Percentiles rank a stretch among this genome's conserved stretches.
Conservation (phyloP, 148 eudicot genomes). For the Dysphania ambrosioides region DNA sequence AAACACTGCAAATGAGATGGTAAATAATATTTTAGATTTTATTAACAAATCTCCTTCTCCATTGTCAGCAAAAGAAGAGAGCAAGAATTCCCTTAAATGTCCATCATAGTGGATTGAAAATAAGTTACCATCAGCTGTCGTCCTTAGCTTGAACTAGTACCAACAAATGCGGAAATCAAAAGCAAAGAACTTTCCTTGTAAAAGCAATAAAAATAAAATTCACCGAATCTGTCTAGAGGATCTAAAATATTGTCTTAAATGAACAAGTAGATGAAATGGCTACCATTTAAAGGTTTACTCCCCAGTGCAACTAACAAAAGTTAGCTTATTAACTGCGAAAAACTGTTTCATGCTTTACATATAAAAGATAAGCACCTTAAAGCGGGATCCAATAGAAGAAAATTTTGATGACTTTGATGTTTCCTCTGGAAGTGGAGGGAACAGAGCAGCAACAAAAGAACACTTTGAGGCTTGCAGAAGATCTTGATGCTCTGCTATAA, state of each 20-base stretch:
- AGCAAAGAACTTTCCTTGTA: neutral
- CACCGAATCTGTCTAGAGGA: too few species aligned
- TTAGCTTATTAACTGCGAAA: neutral
- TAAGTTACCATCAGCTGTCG: neutral
- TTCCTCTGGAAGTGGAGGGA: constrained; percentile 88
- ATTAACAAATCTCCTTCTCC: neutral
- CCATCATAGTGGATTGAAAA: neutral
- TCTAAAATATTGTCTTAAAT: neutral
- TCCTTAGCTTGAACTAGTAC: neutral
- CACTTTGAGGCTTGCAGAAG: constrained; percentile 87
- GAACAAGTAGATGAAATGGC: neutral
- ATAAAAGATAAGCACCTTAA: constrained; percentile 55
- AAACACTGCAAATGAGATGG: neutral
- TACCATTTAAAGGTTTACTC: neutral
- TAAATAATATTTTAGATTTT: neutral
- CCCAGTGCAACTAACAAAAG: constrained; percentile 8
- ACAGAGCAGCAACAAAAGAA: constrained; percentile 78
- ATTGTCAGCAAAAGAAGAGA: neutral
- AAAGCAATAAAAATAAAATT: neutral
- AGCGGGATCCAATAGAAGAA: constrained; percentile 98
- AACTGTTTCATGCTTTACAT: neutral
- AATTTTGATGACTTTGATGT: constrained; percentile 95
- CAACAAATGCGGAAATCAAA: neutral
- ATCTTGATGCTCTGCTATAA: constrained; percentile 96
- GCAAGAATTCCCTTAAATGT: neutral